These are phyloP conservation scores for Claviceps capensis DNA, from an alignment of 2,329 filamentous ascomycete species.

Conservation along the genomic window DNA sequence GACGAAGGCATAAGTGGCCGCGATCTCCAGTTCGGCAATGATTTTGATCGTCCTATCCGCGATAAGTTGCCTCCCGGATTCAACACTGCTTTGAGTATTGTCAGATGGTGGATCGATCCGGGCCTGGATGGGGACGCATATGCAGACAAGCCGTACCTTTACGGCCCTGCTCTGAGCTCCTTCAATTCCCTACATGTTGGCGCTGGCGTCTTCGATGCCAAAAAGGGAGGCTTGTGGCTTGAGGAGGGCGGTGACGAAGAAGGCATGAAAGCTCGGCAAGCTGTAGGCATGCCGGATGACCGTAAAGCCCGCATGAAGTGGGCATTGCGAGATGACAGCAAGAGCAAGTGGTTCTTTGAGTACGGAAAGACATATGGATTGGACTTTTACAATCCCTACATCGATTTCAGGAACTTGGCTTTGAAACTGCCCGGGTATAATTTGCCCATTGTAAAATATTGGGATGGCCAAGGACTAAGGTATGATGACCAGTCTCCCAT, in stretches of 20 bases:
- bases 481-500: conserved; percentile 26
- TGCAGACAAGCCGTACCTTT: conserved; percentile 73
- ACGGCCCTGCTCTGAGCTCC: conserved; percentile 65
- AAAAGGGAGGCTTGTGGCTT: conserved; percentile 40
- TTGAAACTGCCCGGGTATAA: conserved; percentile 60
- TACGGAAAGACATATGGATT: conserved; percentile 38
- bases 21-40: conserved; percentile 84
- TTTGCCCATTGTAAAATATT: conserved; percentile 61
- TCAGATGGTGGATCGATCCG: conserved; percentile 84
- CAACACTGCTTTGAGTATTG: conserved; percentile 67
- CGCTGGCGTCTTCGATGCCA: conserved; percentile 29
- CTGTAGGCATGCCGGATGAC: conserved; percentile 36
- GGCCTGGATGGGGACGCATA: conserved; percentile 83
- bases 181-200: conserved; percentile 69
- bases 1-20: conserved; percentile 46
- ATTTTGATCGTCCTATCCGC: conserved; percentile 84
- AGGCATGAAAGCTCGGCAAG: conserved; percentile 31
- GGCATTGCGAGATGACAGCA: conserved; percentile 36
- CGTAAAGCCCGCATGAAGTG: conserved; percentile 44
- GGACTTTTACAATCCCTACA: conserved; percentile 80
- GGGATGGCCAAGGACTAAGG: conserved; percentile 67
- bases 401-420: conserved; percentile 68
- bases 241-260: conserved; percentile 52
- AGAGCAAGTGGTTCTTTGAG: conserved; percentile 40
- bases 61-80: conserved; percentile 80